Evolutionary conservation across 805 yeast species (phyloP), one percentile per base, ranked within the genome.

Genomic region (Wickerhamomyces silvicola): DNA sequence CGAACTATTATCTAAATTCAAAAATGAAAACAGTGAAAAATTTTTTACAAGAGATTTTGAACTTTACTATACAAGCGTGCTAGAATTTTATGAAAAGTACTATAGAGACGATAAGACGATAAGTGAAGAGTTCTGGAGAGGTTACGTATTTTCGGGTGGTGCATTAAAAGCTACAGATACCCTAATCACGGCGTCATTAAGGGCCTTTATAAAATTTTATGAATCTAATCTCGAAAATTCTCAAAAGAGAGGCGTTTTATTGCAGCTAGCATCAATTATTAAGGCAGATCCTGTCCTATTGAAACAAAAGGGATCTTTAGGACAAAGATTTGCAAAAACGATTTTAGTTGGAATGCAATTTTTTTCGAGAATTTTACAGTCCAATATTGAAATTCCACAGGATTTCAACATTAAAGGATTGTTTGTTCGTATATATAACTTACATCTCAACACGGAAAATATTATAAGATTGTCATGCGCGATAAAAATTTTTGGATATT

Each of bases 121-220:
- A 1, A 37, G 46, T 2, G 30, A 42, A 3, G 66, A 62, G 33
- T 71, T 80, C 37, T 72, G 78, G 78, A 65, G 56, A 43, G 86
- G 86, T 0, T 60, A 64, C 29, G 46, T 62, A 0, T 66, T 71
- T 39, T 66, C 75, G 6, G 67, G 68, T 8, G 90, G 85, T 6
- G 78, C 83, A 0, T 42, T 61, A 24, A 68, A 72, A 15, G 73
- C 79, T 0, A 62, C 70, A 7, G 70, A 67, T 33, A 37, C 50
- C 1, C 60, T 70, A 11, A 60, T 75, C 1, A 62, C 64, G 19
- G 44, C 56, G 8, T 60, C 79, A 0, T 54, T 75, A 13, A 55
- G 54, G 15, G 31, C 57, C 3, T 68, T 72, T 32, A 39, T 66
- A 3, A 34, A 35, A 1, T 56, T 50, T 36, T 57, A 57, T 37